phyloP scores from a whole-genome alignment of 1,284 basidiomycete species.

The Melampsora americana region DNA sequence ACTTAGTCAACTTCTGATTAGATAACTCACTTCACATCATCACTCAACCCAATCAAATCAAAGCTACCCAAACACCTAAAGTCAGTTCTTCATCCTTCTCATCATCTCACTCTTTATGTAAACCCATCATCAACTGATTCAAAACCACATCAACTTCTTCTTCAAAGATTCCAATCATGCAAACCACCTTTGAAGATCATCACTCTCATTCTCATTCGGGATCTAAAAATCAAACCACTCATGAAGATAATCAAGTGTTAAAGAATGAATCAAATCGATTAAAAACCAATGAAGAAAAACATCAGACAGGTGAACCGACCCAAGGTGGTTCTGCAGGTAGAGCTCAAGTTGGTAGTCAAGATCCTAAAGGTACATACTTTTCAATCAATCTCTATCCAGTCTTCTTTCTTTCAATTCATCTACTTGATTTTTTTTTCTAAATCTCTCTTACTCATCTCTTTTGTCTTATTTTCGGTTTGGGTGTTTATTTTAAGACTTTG shows the following conservation, averaged over 20 bases:
- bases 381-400: neutral
- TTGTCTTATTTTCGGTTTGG: neutral
- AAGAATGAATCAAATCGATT: constrained; percentile 12
- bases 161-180: constrained; percentile 10
- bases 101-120: no score
- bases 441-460: no score
- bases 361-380: constrained; percentile 39
- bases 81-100: no score
- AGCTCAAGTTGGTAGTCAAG: constrained; percentile 36
- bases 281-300: constrained; percentile 16
- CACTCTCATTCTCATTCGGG: neutral
- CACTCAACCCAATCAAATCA: no score
- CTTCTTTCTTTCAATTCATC: no score
- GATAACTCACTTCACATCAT: no score
- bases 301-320: constrained; percentile 8
- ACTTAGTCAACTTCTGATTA: no score
- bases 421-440: no score
- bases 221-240: no score
- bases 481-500: neutral
- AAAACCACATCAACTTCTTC: neutral
- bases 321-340: constrained; percentile 25
- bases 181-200: constrained; percentile 22
- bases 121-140: neutral
- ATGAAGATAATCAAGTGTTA: neutral
- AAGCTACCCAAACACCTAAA: no score